Percentiles rank a stretch among this genome's conserved stretches.
Conservation (phyloP, 495 filamentous ascomycete genomes). For the Melanomma pulvis-pyrius region DNA sequence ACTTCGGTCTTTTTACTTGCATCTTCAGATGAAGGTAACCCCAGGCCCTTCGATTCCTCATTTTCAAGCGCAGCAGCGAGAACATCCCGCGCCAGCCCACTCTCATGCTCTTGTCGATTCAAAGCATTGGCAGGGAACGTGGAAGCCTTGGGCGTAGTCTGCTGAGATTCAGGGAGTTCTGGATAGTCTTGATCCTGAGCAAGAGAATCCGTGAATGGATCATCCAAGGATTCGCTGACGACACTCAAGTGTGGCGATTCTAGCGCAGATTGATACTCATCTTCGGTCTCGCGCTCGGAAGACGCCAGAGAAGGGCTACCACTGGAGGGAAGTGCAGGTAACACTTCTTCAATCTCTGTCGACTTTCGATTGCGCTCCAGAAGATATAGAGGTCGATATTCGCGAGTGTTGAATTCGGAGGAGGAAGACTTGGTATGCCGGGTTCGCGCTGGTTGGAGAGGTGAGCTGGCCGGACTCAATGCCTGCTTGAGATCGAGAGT, state of each 20-base stretch:
- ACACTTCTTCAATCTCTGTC: conserved; percentile 44
- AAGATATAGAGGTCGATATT: conserved; percentile 48
- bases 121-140: conserved; percentile 27
- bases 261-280: conserved; percentile 47
- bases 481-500: conserved; percentile 32
- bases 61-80: background rate
- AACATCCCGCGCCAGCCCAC: background rate
- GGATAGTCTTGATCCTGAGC: conserved; percentile 21
- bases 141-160: conserved; percentile 44
- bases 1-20: background rate
- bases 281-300: conserved; percentile 42
- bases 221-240: conserved; percentile 22
- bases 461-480: conserved; percentile 33
- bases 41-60: conserved; percentile 11
- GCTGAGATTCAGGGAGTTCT: conserved; percentile 42
- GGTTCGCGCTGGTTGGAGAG: conserved; percentile 28
- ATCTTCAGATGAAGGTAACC: background rate
- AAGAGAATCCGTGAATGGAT: conserved; percentile 15
- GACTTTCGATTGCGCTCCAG: conserved; percentile 48
- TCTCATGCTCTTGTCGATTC: background rate
- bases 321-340: conserved; percentile 29
- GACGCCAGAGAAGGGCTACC: conserved; percentile 26
- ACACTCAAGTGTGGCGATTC: conserved; percentile 32
- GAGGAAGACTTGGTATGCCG: conserved; percentile 39
- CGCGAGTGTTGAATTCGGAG: conserved; percentile 40